Base-by-base conservation (phyloP, 1,139 yeast genomes). In the Blastobotrys petasosporus region DNA sequence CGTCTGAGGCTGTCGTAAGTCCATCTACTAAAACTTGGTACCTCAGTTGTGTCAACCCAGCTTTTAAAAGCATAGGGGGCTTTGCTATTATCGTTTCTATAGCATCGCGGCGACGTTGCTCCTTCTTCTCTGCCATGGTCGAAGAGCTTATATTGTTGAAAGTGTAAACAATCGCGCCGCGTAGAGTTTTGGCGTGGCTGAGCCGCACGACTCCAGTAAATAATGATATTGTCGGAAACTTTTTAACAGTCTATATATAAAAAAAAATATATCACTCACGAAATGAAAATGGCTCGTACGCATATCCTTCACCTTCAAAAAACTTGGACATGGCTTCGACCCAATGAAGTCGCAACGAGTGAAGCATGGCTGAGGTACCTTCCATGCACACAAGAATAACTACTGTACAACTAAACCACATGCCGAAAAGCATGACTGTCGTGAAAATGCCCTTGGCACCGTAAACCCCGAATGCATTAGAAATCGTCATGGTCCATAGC, bases 251-350 rank as follows among this genome's bases (percentile, higher is more conserved):
- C 28, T 20, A 30, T 11, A 34, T 34, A 23, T 16, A 34, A 17
- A 25, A 20, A n/a, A n/a, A n/a, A n/a, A n/a, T n/a, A n/a, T n/a
- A 20, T 20, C 25, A 20, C 25, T 11, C 15, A 20, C 15, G 15
- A 39, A 87, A 85, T 7, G 77, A 69, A 62, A 86, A 90, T 29
- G 98, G 98, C 53, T 79, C 81, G 63, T 86, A 92, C 1, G 87
- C 80, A 52, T 81, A 77, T 46, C 98, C 98, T 64, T 92, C 97
- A 56, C 98, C 98, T 61, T 85, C 88, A 61, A 90, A 94, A 67
- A 87, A 92, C 69, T 94, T 94, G 45, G 97, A 88, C 98, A 94
- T 94, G 30, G 97, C 87, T 68, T 94, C 99, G 49, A 94, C 98
- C 99, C 99, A 92, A 66, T 92, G 98, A 60, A 92, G 74, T 68